Base-by-base conservation (phyloP, 345 rosid genomes). In the Clarkia xantiana region DNA sequence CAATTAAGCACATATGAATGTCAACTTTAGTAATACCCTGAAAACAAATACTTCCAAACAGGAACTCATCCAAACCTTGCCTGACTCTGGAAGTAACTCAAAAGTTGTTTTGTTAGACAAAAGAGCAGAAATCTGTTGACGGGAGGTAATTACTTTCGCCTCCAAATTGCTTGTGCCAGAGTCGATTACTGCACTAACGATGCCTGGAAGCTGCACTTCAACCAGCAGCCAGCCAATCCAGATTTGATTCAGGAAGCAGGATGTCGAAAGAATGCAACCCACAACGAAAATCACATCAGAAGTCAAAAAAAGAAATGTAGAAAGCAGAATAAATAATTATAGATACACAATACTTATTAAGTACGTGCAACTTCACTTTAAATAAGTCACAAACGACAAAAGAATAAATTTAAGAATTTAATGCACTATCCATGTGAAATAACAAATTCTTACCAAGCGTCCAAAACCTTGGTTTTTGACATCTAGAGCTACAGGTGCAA, bases 71-170 rank as follows among this genome's bases (percentile, higher is more conserved):
- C 94, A 75, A 68, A 91, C 98, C 98, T 91, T 91, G 82, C 93
- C 88, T 25, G 96, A 91, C 73, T 81, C 86, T 12, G 98, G 98
- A 71, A 91, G 86, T 61, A 91, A 78, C 74, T 91, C 98, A 23
- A 83, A 86, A 47, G 86, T 89, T 41, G 83, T 91, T 45, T 83
- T 86, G 14, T 73, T 57, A 45, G 83, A 77, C 71, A 91, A 66
- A 71, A 79, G 81, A 22, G 65, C 70, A 50, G 90, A 74, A 42
- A 87, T 60, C 20, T 68, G 78, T 14, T 74, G 72, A 57, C 84
- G 94, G 59, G 94, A 93, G 39, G 79, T 67, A 62, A 74, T 73
- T 68, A 93, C 63, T 62, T 84, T 95, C 43, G 75, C 57, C 47
- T 73, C 82, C 22, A 94, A 68, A 51, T 79, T 63, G 45, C 76